Base-by-base conservation (phyloP, 1,139 yeast genomes). In the Candida freyschussii region DNA sequence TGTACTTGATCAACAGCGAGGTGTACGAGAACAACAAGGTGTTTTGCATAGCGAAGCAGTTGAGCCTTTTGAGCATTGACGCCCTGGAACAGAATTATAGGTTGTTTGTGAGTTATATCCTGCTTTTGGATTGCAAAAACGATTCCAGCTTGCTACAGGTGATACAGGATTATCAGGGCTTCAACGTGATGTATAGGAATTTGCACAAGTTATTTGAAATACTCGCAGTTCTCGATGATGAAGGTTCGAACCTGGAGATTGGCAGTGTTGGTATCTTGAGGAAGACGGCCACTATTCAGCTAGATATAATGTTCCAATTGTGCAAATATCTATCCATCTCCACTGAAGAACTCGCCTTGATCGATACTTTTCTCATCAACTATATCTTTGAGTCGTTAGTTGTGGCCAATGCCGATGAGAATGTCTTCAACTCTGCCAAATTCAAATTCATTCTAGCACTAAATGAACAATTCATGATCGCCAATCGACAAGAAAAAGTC, bases 381-480 rank as follows among this genome's bases (percentile, higher is more conserved):
- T 73, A 68, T 43, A 57, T 82, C 28, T 66, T 80, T 33, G 55
- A 67, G 3, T 66, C 72, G 16, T 65, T 79, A 13, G 31, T 40
- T 2, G 45, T 44, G 6, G 48, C 46, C 1, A 40, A 41, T 23
- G 73, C 72, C 27, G 74, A 74, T 32, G 84, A 76, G 39, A 79
- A 77, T 43, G 70, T 79, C 29, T 69, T 72, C 39, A 83, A 85
- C 33, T 77, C 77, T 44, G 75, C 84, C 25, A 78, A 79, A 46
- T 80, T 86, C 61, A 80, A 80, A 50, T 62, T 84, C n/a, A 57
- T 86, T 8, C 62, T 87, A 28, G 75, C 85, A 3, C 63, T 87
- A 14, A 86, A 86, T 54, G 96, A 87, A 53, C 96, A 87, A 54
- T 87, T 75, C 54, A 72, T 87, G 72, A 80, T 85, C 33, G 75